phyloP scores from a whole-genome alignment of 495 filamentous ascomycete genomes.

The Annulohypoxylon moriforme region DNA sequence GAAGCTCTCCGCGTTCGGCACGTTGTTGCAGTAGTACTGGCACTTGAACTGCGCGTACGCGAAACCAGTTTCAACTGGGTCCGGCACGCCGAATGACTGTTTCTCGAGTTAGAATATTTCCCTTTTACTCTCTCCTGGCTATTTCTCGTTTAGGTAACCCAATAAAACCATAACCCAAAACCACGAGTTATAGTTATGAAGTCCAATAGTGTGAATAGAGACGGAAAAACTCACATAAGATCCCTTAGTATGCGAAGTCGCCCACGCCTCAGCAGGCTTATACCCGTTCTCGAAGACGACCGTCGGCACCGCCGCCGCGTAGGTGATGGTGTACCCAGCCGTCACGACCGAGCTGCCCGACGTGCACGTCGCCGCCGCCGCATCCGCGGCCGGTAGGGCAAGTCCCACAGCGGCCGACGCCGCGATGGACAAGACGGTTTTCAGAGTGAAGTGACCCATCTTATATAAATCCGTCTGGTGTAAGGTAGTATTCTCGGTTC shows the following conservation, averaged over 20 bases:
- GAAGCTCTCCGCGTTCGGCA: constrained; percentile 38
- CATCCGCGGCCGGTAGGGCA: constrained; percentile 26
- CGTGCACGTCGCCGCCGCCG: constrained; percentile 31
- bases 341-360: constrained; percentile 39
- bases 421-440: constrained; percentile 9
- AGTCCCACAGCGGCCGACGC: constrained; percentile 20
- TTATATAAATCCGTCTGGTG: not conserved
- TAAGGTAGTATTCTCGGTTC: no score
- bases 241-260: constrained; percentile 35
- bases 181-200: no score
- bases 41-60: constrained; percentile 83
- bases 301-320: constrained; percentile 37
- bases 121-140: not conserved
- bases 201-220: not conserved
- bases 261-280: constrained; percentile 40
- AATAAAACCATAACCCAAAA: no score
- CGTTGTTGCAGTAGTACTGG: constrained; percentile 64
- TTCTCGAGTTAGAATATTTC: not conserved
- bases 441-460: constrained; percentile 25
- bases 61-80: constrained; percentile 59
- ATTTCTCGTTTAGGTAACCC: no score
- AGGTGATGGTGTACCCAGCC: constrained; percentile 45
- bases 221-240: constrained; percentile 36
- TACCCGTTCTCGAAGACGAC: constrained; percentile 36
- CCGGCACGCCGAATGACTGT: constrained; percentile 45